Base-by-base conservation (phyloP, 768 basidiomycete species). In the Panellus pusillus region DNA sequence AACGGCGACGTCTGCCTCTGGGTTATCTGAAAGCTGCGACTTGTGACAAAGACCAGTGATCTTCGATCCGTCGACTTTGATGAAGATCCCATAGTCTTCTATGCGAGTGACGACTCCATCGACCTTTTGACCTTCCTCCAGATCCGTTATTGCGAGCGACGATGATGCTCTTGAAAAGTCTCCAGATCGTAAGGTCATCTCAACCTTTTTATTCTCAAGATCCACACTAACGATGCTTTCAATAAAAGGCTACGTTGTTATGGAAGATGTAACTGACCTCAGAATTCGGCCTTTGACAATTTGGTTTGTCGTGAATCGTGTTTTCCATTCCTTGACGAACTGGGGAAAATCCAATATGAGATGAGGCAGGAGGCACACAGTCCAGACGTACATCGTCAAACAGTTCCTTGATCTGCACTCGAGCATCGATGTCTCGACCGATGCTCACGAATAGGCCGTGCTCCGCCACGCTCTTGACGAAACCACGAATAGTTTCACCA, bases 281-380 rank as follows among this genome's bases (percentile, higher is more conserved):
- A 91, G 70, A 64, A 98, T 82, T 47, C 90, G 83, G 44, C 95
- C 96, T 59, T 85, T 88, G 12, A 97, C 92, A 3, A 98, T 68
- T 63, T 98, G 93, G 62, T 91, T 86, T 37, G 79, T 72, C 57
- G 79, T 71, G 69, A 98, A 98, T 18, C 78, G 81, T 24, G 79
- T 74, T 72, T 95, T 89, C 96, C 96, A 99, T 37, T 98, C 95
- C 70, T 98, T 97, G 63, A 98, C 82, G 70, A 82, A 98, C 92
- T 97, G 61, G 56, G 54, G 35, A 44, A n/a, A 43, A 62, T 37
- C 51, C 54, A 20, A 24, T 18, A 11, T 32, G 14, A 31, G 50
- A 47, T 24, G 24, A 50, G 12, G 32, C 14, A 14, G 32, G 32
- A 14, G 15, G 53, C 27, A 47, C 15, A 18, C 18, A 55, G 59